Percentiles rank a stretch among this genome's conserved stretches.
Evolutionary conservation across 257 asterid genomes (phyloP).

Genomic region (Salvia splendens): DNA sequence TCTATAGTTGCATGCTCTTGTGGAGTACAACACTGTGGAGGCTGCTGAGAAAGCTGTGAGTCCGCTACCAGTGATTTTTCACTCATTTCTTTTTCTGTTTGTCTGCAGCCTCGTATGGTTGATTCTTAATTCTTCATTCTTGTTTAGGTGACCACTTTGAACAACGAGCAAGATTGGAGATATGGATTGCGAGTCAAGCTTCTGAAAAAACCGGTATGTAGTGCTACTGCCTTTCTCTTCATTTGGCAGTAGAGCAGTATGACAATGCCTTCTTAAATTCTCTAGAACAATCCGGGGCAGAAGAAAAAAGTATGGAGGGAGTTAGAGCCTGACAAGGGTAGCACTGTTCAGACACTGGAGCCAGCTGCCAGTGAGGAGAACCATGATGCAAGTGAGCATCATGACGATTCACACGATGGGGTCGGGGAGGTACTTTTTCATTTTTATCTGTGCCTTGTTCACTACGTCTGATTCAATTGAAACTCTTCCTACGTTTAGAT

Average conservation of each 20-base stretch:
- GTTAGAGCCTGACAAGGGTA: constrained; percentile 58
- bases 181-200: constrained; percentile 94
- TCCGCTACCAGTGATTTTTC: constrained; percentile 16
- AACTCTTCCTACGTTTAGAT: neutral
- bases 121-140: constrained; percentile 23
- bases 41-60: constrained; percentile 98
- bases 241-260: constrained; percentile 4
- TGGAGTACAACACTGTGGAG: constrained; percentile 77
- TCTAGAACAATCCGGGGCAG: constrained; percentile 64
- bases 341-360: constrained; percentile 47
- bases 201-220: constrained; percentile 66
- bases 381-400: constrained; percentile 57
- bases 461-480: neutral
- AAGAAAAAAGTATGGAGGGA: constrained; percentile 74
- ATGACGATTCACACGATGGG: constrained; percentile 68
- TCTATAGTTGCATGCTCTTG: constrained; percentile 83
- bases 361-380: constrained; percentile 59
- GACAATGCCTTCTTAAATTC: constrained; percentile 21
- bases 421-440: constrained; percentile 50
- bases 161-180: constrained; percentile 98
- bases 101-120: constrained; percentile 22
- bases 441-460: neutral
- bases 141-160: constrained; percentile 67
- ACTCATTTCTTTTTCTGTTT: constrained; percentile 5
- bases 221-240: constrained; percentile 13